Evolutionary conservation across 139 green algal species (phyloP).

Genomic region (Mesotaenium endlicherianum): DNA sequence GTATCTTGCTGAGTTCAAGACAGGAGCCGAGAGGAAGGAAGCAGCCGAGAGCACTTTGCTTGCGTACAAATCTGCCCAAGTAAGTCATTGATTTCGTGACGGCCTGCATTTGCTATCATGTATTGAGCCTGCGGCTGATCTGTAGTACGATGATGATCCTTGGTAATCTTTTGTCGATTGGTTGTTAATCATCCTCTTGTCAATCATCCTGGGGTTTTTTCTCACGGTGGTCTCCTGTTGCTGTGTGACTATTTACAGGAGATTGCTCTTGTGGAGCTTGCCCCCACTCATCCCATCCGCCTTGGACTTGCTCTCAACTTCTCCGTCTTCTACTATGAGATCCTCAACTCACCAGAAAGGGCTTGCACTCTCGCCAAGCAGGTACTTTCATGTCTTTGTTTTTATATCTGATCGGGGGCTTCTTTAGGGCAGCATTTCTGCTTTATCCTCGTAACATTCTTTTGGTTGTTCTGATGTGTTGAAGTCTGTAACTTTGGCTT

Average conservation of each 20-base stretch:
- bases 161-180: no score
- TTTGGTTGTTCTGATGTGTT: not conserved
- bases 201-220: no score
- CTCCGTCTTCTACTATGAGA: slow-evolving; percentile 99
- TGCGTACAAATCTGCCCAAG: slow-evolving; percentile 55
- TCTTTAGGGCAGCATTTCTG: not conserved
- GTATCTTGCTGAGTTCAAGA: slow-evolving; percentile 62
- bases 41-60: slow-evolving; percentile 52
- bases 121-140: not conserved
- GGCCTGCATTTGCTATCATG: not conserved
- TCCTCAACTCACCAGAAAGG: slow-evolving; percentile 96
- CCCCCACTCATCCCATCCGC: slow-evolving; percentile 94
- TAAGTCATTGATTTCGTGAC: slow-evolving; percentile 3
- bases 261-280: slow-evolving; percentile 90
- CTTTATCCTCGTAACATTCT: not conserved
- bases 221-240: not conserved
- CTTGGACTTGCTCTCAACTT: slow-evolving; percentile 98
- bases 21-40: slow-evolving; percentile 49
- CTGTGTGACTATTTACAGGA: slow-evolving; percentile 66
- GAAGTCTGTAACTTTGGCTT: not conserved
- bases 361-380: slow-evolving; percentile 83
- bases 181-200: no score
- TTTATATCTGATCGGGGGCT: slow-evolving; percentile 28
- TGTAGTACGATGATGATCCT: no score
- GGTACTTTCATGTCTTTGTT: slow-evolving; percentile 48